Percentiles rank a stretch among this genome's conserved stretches.
phyloP scores from a whole-genome alignment of 345 rosid species.

The Eucalyptus dawsonii region DNA sequence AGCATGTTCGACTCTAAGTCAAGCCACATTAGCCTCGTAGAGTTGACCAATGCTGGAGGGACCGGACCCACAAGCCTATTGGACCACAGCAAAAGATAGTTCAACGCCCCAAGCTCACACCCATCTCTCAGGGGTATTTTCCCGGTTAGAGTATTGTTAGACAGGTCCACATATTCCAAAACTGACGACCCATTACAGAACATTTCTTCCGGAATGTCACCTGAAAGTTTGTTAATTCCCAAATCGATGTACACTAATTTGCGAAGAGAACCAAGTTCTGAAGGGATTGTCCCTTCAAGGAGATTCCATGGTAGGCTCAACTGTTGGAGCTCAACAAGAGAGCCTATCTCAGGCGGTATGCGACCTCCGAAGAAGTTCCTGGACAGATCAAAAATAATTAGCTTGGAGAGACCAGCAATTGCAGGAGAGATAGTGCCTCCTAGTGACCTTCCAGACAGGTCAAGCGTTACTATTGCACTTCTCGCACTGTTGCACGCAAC shows the following conservation, averaged over 20 bases:
- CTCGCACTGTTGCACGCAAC: constrained; percentile 46
- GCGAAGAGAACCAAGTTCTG: constrained; percentile 32
- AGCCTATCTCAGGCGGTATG: constrained; percentile 57
- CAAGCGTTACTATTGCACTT: constrained; percentile 28
- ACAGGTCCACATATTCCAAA: constrained; percentile 58
- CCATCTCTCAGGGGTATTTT: constrained; percentile 35
- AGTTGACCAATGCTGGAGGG: constrained; percentile 54
- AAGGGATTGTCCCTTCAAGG: constrained; percentile 57
- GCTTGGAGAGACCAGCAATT: constrained; percentile 48
- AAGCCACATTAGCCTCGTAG: constrained; percentile 65
- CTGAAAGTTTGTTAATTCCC: constrained; percentile 42
- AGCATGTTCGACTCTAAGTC: constrained; percentile 68
- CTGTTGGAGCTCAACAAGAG: constrained; percentile 33
- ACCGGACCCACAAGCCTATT: constrained; percentile 44
- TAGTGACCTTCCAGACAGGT: constrained; percentile 45
- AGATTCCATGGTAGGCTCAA: constrained; percentile 57
- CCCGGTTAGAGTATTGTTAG: constrained; percentile 68
- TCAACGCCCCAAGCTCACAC: constrained; percentile 40
- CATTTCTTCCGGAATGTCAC: constrained; percentile 39
- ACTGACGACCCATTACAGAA: constrained; percentile 58
- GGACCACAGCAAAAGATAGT: constrained; percentile 76
- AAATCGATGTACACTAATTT: constrained; percentile 47
- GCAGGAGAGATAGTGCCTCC: constrained; percentile 52
- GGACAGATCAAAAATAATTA: constrained; percentile 63
- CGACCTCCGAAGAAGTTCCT: constrained; percentile 50